Percentiles rank a stretch among this genome's conserved stretches.
Conservation (phyloP, 805 yeast species). For the Saitoella complicata region DNA sequence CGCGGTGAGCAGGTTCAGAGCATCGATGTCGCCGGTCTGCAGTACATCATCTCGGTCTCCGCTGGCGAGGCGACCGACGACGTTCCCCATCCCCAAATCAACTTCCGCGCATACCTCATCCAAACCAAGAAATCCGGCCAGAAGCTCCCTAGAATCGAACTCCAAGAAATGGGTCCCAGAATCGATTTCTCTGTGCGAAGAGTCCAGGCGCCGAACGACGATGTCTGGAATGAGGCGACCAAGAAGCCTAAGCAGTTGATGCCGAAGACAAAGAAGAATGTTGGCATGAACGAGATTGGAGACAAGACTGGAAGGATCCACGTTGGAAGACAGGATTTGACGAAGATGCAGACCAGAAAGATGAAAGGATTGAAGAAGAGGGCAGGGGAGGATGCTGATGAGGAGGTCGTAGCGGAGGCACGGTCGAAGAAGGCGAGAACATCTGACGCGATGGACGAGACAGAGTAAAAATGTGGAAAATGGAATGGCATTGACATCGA, state of each 20-base stretch:
- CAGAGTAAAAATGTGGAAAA: too few species aligned
- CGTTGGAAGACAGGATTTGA: constrained; percentile 86
- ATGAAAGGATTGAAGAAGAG: constrained; percentile 91
- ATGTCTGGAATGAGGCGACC: constrained; percentile 77
- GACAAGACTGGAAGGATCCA: constrained; percentile 94
- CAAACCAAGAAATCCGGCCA: constrained; percentile 64
- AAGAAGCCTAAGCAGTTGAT: constrained; percentile 67
- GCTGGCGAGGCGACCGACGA: constrained; percentile 31
- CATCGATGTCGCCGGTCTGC: constrained; percentile 90
- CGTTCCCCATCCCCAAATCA: constrained; percentile 34
- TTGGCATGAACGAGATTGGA: constrained; percentile 76
- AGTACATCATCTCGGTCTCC: constrained; percentile 70
- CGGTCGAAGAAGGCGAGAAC: too few species aligned
- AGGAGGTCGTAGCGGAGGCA: too few species aligned
- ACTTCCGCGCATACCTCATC: constrained; percentile 81
- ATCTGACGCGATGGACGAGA: too few species aligned
- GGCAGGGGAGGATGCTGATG: constrained; percentile 31
- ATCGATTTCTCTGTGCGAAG: constrained; percentile 87
- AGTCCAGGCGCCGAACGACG: constrained; percentile 64
- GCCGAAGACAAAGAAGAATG: constrained; percentile 73
- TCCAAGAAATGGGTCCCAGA: constrained; percentile 91
- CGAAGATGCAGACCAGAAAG: constrained; percentile 85
- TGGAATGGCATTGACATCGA: too few species aligned
- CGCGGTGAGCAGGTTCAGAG: constrained; percentile 34
- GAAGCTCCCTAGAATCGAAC: constrained; percentile 82